Base-by-base conservation (phyloP, 2,329 filamentous ascomycete genomes). In the Diplodia scrobiculata region DNA sequence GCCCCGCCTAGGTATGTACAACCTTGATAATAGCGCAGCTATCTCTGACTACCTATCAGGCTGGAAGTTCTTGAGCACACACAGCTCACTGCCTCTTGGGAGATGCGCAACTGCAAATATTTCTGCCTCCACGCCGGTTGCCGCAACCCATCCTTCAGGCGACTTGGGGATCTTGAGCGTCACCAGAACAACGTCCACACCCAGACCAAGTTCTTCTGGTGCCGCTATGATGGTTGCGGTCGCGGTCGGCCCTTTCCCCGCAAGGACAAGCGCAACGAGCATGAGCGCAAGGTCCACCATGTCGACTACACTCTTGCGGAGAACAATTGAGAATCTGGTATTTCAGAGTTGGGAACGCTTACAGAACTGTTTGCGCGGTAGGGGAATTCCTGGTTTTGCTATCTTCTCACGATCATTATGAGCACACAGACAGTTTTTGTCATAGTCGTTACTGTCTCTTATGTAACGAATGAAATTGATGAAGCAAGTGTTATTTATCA, bases 201-300 rank as follows among this genome's bases (percentile, higher is more conserved):
- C 10, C 53, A 58, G 53, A 58, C 34, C 19, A 41, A 58, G 13
- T 47, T 50, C 47, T 48, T 62, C 41, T 32, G 55, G 25, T 58
- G 64, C 32, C 50, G 51, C 13, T 41, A 50, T 4, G 45, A 51
- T 5, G 47, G 41, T 25, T 51, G 34, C 36, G n/a, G 1, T 3
- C 63, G 48, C 17, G 53, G 48, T 5, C 53, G 29, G 52, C 50
- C 63, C 9, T 68, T 68, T 19, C 34, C 64, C 21, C 63, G 67
- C 11, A 51, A 53, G 17, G 64, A 68, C 63, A 68, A 67, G 50
- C 64, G 64, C 21, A 63, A 67, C 38, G 67, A 66, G 27, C 67
- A 68, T 52, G 55, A 66, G 4, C 66, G 67, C 47, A 66, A 52
- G 50, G 34, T 63, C 10, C 67, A 68, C 52, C 19, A 21, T 13